Percentiles rank a stretch among this genome's conserved stretches.
Evolutionary conservation across 495 filamentous ascomycete genomes (phyloP).

Genomic region (Penicillium goetzii): DNA sequence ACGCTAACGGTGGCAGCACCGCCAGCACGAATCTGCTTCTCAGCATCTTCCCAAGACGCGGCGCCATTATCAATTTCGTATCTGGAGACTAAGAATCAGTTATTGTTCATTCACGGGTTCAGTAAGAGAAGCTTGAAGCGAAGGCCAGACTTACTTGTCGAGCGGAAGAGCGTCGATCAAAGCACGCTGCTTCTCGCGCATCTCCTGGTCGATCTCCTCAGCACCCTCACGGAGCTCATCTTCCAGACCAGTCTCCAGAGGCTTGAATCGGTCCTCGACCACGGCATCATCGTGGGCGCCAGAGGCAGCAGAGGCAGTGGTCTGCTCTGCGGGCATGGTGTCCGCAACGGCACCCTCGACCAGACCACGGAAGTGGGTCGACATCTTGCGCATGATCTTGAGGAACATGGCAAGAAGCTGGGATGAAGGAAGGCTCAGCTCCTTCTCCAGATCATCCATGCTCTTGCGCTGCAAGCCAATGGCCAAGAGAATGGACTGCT

Average conservation of each 20-base stretch:
- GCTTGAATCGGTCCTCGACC: conserved; percentile 63
- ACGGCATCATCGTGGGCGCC: conserved; percentile 65
- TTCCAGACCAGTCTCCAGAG: conserved; percentile 72
- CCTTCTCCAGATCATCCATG: conserved; percentile 78
- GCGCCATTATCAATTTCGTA: conserved; percentile 77
- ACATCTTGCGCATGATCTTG: conserved; percentile 88
- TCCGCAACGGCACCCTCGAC: conserved; percentile 74
- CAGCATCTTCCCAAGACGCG: conserved; percentile 79
- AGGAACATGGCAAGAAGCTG: conserved; percentile 96
- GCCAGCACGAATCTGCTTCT: conserved; percentile 69
- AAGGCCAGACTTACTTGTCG: conserved; percentile 68
- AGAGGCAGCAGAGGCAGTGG: conserved; percentile 54
- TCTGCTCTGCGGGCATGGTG: conserved; percentile 61
- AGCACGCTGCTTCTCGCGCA: conserved; percentile 78
- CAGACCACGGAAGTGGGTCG: conserved; percentile 72
- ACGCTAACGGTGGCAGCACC: conserved; percentile 79
- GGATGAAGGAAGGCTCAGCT: conserved; percentile 70
- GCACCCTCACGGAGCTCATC: conserved; percentile 87
- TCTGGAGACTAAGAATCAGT: conserved; percentile 57
- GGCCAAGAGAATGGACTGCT: conserved; percentile 82
- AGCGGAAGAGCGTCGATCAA: conserved; percentile 88
- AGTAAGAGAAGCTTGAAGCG: conserved; percentile 2
- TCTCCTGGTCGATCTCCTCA: conserved; percentile 67
- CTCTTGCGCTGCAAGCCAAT: conserved; percentile 89
- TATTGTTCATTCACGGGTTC: conserved; percentile 43